Base-by-base conservation (phyloP, 2,329 filamentous ascomycete species). In the Endoconidiophora laricicola region DNA sequence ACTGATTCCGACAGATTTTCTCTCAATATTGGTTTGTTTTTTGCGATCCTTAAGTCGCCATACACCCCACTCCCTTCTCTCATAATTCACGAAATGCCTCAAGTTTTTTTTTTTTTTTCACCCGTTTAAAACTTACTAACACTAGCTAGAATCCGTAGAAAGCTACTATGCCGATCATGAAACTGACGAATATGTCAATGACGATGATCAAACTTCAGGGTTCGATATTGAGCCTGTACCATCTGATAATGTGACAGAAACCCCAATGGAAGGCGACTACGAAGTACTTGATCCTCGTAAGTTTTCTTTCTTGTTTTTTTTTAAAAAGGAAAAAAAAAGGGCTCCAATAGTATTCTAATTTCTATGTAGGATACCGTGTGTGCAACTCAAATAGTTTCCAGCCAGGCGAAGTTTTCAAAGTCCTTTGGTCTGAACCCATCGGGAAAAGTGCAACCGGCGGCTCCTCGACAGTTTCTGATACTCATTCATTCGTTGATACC, bases 371-470 rank as follows among this genome's bases (percentile, higher is more conserved):
- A 33, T 52, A 52, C 46, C 33, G 41, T n/a, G 45, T 52, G 2
- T 38, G 41, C 24, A 29, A 37, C 6, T 52, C 50, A 3, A 29
- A 43, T 38, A 14, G 14, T 9, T 52, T 52, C 12, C 50, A 52
- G 23, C 50, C 50, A 9, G 50, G 50, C 18, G 50, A 74, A 72
- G 69, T 77, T 16, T 73, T 76, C 60, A 77, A 76, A 56, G 65
- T 74, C 2, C 59, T 70, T 16, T 77, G 73, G 73, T 66, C 68
- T 6, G 72, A 77, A 44, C 73, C 73, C 0, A 60, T 62, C 23
- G 72, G 71, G 7, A 55, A 59, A 47, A 54, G 58, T 23, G 46
- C 46, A 18, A 60, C 61, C 12, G 61, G 63, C 9, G 57, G 56
- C 38, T 50, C 60, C 2, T 56, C 58, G 1, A 62, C 60, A 9